phyloP scores from a whole-genome alignment of 371 early-diverging fungal genomes.

The Smittium culicis region DNA sequence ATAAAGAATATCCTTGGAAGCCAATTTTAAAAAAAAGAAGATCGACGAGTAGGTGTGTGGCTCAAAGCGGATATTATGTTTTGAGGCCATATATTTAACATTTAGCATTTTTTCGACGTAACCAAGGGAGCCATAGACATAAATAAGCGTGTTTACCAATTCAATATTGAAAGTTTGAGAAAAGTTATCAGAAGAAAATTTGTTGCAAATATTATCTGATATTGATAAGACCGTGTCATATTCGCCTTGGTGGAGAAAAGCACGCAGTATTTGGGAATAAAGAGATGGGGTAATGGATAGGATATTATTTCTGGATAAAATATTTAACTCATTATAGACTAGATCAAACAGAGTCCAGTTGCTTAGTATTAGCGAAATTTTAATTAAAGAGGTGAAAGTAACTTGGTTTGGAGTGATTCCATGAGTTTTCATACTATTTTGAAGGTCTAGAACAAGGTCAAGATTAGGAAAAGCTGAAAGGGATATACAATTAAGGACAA shows the following conservation, averaged over 20 bases:
- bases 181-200: neutral
- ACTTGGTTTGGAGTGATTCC: neutral
- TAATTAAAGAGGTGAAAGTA: neutral
- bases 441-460: neutral
- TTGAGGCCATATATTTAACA: neutral
- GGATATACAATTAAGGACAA: neutral
- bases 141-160: neutral
- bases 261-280: neutral
- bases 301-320: neutral
- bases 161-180: neutral
- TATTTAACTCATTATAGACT: conserved; percentile 1
- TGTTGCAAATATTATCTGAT: neutral
- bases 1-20: neutral
- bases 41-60: neutral
- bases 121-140: neutral
- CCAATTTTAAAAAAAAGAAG: neutral
- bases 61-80: neutral
- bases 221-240: neutral
- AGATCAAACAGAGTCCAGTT: conserved; percentile 6
- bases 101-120: neutral
- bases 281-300: neutral
- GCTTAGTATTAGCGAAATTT: neutral
- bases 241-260: neutral
- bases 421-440: conserved; percentile 5
- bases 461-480: neutral